Evolutionary conservation across 352 stramenopile species (phyloP).

Genomic region (Thalassiosira mediterranea): DNA sequence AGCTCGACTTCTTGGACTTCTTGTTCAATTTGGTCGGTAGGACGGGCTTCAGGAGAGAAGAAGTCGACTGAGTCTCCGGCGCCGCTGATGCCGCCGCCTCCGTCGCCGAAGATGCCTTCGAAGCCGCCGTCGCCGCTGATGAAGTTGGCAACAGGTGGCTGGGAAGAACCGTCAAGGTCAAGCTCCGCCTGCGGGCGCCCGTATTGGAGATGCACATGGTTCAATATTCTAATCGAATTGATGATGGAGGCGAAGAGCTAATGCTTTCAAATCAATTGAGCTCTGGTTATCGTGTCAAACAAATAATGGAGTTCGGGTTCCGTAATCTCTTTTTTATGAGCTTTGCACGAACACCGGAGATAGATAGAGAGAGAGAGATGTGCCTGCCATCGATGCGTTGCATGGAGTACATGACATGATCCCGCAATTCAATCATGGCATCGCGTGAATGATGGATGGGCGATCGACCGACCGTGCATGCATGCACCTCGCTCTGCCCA

Average conservation of each 20-base stretch:
- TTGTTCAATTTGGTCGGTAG: conserved; percentile 1
- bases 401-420: too few species aligned
- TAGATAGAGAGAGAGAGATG: too few species aligned
- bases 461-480: too few species aligned
- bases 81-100: neutral
- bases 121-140: neutral
- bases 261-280: too few species aligned
- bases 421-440: too few species aligned
- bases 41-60: neutral
- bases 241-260: neutral
- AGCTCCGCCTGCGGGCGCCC: conserved; percentile 25
- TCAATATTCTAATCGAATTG: neutral
- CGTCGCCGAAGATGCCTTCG: neutral
- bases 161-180: conserved; percentile 22
- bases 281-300: too few species aligned
- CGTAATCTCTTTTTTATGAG: too few species aligned
- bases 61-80: conserved; percentile 6
- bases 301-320: too few species aligned
- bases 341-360: too few species aligned
- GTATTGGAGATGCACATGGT: conserved; percentile 41
- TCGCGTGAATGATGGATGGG: too few species aligned
- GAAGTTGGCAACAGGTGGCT: conserved; percentile 19
- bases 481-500: too few species aligned
- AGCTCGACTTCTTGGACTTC: conserved; percentile 6
- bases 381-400: too few species aligned